Percentiles rank a stretch among this genome's conserved stretches.
Conservation (phyloP, 164 flowering plant species). For the Vitis labrusca region DNA sequence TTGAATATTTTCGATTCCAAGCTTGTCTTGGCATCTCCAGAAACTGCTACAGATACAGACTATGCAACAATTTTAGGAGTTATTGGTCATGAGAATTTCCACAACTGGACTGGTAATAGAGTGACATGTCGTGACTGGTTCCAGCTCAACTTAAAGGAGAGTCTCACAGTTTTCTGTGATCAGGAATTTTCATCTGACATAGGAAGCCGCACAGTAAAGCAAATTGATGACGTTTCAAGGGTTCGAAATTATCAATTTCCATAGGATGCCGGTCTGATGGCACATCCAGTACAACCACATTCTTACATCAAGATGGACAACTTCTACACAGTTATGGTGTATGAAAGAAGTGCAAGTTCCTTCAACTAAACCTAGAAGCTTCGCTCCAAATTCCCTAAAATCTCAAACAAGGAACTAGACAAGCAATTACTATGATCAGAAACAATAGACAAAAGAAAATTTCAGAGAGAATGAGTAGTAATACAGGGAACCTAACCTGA, state of each 20-base stretch:
- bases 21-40: conserved; percentile 98
- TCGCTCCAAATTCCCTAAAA: too few species aligned
- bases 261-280: conserved; percentile 99
- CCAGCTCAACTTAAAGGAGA: conserved; percentile 97
- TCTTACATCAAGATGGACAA: conserved; percentile 99
- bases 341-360: too few species aligned
- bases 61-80: conserved; percentile 97
- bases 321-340: conserved; percentile 77
- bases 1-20: conserved; percentile 93
- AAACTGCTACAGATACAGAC: conserved; percentile 92
- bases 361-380: too few species aligned
- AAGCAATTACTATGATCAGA: too few species aligned
- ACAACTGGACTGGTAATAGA: conserved; percentile 99
- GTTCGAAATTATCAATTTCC: conserved; percentile 90
- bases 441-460: too few species aligned
- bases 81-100: conserved; percentile 99
- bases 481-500: too few species aligned
- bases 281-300: conserved; percentile 98
- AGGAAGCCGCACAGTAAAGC: conserved; percentile 94
- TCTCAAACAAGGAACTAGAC: too few species aligned
- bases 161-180: conserved; percentile 97
- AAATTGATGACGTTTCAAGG: conserved; percentile 91
- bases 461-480: too few species aligned
- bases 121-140: conserved; percentile 99
- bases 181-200: conserved; percentile 99